A percentile compares a stretch with the other conserved stretches of the same genome.
Conservation (phyloP, 2,329 filamentous ascomycete genomes). For the Sclerotinia glacialis region DNA sequence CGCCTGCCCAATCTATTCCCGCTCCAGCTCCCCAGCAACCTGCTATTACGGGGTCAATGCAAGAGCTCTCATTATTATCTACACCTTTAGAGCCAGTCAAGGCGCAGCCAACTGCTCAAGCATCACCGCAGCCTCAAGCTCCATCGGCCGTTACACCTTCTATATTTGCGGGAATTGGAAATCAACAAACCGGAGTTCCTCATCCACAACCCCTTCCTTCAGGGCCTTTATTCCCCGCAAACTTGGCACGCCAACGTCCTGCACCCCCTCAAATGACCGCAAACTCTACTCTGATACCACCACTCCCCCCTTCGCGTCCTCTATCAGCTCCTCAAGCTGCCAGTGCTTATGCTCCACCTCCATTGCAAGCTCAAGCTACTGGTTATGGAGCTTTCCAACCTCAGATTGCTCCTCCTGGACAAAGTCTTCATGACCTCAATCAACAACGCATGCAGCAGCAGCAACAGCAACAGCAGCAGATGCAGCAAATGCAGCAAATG, state of each 20-base stretch:
- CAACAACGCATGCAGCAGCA: slow-evolving; percentile 55
- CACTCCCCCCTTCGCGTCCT: slow-evolving; percentile 73
- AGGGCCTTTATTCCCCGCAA: slow-evolving; percentile 37
- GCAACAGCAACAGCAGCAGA: slow-evolving; percentile 59
- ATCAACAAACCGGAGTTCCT: slow-evolving; percentile 48
- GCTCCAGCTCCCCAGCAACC: slow-evolving; percentile 45
- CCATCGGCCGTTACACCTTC: slow-evolving; percentile 54
- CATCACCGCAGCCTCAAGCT: slow-evolving; percentile 30
- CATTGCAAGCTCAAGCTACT: slow-evolving; percentile 81
- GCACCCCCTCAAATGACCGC: slow-evolving; percentile 61
- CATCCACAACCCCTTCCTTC: slow-evolving; percentile 30
- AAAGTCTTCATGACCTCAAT: slow-evolving; percentile 68
- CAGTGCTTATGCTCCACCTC: slow-evolving; percentile 68
- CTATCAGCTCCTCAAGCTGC: slow-evolving; percentile 84
- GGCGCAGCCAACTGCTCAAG: slow-evolving; percentile 37
- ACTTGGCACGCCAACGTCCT: slow-evolving; percentile 64
- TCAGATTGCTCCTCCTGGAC: slow-evolving; percentile 68
- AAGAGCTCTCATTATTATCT: slow-evolving; percentile 63
- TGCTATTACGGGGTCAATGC: slow-evolving; percentile 66
- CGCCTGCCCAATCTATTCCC: slow-evolving; percentile 39
- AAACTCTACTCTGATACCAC: slow-evolving; percentile 64
- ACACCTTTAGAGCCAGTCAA: slow-evolving; percentile 56
- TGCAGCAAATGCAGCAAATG: slow-evolving; percentile 59
- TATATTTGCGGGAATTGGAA: slow-evolving; percentile 53
- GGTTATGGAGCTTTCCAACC: slow-evolving; percentile 54